Evolutionary conservation across 2,329 filamentous ascomycete species (phyloP).

Genomic region (Aspergillus latus): DNA sequence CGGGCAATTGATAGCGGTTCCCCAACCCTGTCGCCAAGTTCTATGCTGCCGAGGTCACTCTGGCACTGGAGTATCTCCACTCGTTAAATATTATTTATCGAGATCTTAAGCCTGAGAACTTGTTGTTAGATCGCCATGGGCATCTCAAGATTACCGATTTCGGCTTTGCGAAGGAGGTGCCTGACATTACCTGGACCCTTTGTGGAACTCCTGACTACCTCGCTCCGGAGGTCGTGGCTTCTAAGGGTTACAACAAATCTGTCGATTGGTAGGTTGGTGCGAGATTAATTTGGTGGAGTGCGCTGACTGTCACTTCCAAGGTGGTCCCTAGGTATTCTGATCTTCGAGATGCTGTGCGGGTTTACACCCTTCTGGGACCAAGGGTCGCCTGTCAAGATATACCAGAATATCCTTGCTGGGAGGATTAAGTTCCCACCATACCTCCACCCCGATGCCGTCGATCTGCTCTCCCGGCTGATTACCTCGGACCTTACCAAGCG

Average conservation of each 20-base stretch:
- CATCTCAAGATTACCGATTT: slow-evolving; percentile 98
- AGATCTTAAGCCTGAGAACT: slow-evolving; percentile 92
- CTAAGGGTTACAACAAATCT: slow-evolving; percentile 99
- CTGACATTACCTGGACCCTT: slow-evolving; percentile 98
- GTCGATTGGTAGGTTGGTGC: slow-evolving; percentile 80
- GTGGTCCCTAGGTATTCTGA: slow-evolving; percentile 98
- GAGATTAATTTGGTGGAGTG: too few relatives aligned
- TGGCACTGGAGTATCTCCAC: slow-evolving; percentile 94
- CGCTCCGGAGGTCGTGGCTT: slow-evolving; percentile 96
- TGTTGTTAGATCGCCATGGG: slow-evolving; percentile 86
- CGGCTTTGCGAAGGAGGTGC: slow-evolving; percentile 96
- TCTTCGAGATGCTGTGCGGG: slow-evolving; percentile 99
- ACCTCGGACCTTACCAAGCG: slow-evolving; percentile 93
- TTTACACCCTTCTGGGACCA: slow-evolving; percentile 99
- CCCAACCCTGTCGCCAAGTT: slow-evolving; percentile 99
- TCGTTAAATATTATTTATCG: slow-evolving; percentile 95
- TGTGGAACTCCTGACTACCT: slow-evolving; percentile 98
- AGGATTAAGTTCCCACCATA: slow-evolving; percentile 96
- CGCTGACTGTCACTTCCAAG: slow-evolving; percentile 47
- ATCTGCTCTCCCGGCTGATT: slow-evolving; percentile 88
- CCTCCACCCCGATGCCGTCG: slow-evolving; percentile 89
- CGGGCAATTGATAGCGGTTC: slow-evolving; percentile 68
- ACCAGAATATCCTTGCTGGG: slow-evolving; percentile 97
- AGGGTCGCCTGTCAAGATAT: slow-evolving; percentile 97
- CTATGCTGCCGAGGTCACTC: slow-evolving; percentile 94